phyloP scores from a whole-genome alignment of 441 rosid species.

The Eruca vesicaria region DNA sequence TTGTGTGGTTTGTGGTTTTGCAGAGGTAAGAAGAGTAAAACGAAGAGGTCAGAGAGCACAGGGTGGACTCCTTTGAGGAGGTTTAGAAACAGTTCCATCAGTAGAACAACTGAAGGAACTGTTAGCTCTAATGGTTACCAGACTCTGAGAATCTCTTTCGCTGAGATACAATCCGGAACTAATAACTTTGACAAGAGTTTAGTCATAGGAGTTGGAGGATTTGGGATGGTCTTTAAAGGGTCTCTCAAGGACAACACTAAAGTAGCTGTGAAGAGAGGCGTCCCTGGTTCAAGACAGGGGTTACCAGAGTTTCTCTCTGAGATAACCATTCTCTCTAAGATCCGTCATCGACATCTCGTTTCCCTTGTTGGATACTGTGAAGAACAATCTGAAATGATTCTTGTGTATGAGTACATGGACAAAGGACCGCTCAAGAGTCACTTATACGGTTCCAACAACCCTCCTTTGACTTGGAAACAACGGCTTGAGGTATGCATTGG shows the following conservation, averaged over 20 bases:
- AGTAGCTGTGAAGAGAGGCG: slow-evolving; percentile 83
- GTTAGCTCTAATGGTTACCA: slow-evolving; percentile 56
- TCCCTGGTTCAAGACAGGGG: slow-evolving; percentile 89
- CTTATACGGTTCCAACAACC: slow-evolving; percentile 55
- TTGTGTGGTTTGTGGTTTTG: slow-evolving; percentile 39
- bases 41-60: slow-evolving; percentile 56
- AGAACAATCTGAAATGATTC: slow-evolving; percentile 88
- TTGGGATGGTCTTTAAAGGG: slow-evolving; percentile 88
- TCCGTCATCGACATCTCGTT: slow-evolving; percentile 86
- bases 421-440: slow-evolving; percentile 81
- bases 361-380: slow-evolving; percentile 87
- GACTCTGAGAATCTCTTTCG: slow-evolving; percentile 62
- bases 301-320: slow-evolving; percentile 90
- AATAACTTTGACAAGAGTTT: slow-evolving; percentile 69
- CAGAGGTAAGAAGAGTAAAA: slow-evolving; percentile 32
- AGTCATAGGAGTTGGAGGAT: slow-evolving; percentile 81
- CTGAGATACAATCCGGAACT: slow-evolving; percentile 64
- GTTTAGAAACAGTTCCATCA: slow-evolving; percentile 58
- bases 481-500: slow-evolving; percentile 86
- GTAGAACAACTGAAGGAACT: slow-evolving; percentile 70
- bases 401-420: slow-evolving; percentile 90
- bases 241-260: slow-evolving; percentile 65
- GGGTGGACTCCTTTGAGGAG: slow-evolving; percentile 82
- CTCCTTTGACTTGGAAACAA: slow-evolving; percentile 78
- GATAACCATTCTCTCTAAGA: slow-evolving; percentile 71